Conservation (phyloP, 306 rosid genomes). For the Cucurbita pepo region DNA sequence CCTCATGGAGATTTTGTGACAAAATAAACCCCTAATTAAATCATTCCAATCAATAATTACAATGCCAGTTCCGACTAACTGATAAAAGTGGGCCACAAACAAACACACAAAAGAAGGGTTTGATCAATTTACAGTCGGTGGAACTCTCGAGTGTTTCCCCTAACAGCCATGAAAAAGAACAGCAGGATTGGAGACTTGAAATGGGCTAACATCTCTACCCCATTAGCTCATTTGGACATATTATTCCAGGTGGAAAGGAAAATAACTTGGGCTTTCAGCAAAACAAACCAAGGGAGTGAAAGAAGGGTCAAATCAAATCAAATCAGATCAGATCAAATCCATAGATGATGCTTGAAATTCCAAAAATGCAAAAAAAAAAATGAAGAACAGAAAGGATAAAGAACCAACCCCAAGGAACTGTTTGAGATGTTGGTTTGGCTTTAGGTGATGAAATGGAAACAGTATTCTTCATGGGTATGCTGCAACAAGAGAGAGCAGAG, state of each 20-base stretch:
- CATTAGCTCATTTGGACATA: constrained; percentile 6
- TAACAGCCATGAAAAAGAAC: not conserved
- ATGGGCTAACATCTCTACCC: constrained; percentile 2
- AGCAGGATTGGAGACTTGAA: constrained; percentile 1
- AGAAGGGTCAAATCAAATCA: not conserved
- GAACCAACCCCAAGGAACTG: not conserved
- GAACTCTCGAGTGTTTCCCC: not conserved
- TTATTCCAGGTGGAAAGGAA: not conserved
- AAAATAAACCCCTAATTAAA: constrained; percentile 3
- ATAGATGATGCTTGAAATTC: not conserved
- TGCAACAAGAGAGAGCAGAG: constrained; percentile 10
- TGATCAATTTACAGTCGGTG: not conserved
- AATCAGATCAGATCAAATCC: too few species aligned
- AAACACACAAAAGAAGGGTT: not conserved
- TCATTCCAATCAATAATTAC: not conserved
- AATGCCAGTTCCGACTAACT: not conserved
- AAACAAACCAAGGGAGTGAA: not conserved
- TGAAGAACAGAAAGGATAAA: not conserved
- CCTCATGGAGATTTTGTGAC: constrained; percentile 6
- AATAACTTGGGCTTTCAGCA: not conserved
- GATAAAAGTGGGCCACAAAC: not conserved
- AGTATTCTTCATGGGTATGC: constrained; percentile 9
- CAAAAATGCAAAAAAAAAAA: not conserved
- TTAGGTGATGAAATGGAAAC: not conserved
- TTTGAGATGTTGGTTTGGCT: not conserved